Base-by-base conservation (phyloP, 2,329 filamentous ascomycete species). In the Emmonsiellopsis sp. region DNA sequence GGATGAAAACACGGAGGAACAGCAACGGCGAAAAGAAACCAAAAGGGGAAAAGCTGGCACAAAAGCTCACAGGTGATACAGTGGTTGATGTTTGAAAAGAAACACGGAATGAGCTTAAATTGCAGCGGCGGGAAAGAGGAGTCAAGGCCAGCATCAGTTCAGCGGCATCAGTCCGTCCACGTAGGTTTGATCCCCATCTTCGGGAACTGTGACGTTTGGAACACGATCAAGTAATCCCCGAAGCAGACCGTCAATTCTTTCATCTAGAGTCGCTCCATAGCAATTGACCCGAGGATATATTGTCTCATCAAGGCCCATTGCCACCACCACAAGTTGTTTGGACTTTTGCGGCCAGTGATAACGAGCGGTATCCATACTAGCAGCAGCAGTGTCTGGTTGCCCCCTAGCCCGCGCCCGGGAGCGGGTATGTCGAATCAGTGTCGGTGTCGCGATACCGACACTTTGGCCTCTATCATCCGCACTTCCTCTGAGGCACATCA, bases 141-240 rank as follows among this genome's bases (percentile, higher is more conserved):
- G 21, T 27, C 21, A 27, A 3, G 21, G 21, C 21, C 21, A 27
- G 21, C 61, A 39, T 69, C 13, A 39, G 36, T 7, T 7, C 36
- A 39, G 36, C 36, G 9, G 36, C 36, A 39, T 39, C 36, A n/a
- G 2, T n/a, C 36, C 13, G 36, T n/a, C 36, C 36, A 39, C 13
- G 9, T 39, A 39, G 36, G 9, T 39, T 39, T 39, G 13, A 39
- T 39, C 36, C 13, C 9, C 36, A 39, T 39, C 36, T n/a, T 39
- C 6, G 6, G 36, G 36, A 39, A 39, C 13, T 39, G 36, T 10
- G 36, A 39, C 6, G 9, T 39, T 7, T 9, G 36, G 36, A 39
- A 39, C 36, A 39, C 13, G 6, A 6, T 4, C 36, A n/a, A 39
- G 36, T n/a, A 10, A 39, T 39, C 6, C 9, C 36, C 6, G 36